Evolutionary conservation across 2,329 filamentous ascomycete species (phyloP).

Genomic region (Apiospora hydei): DNA sequence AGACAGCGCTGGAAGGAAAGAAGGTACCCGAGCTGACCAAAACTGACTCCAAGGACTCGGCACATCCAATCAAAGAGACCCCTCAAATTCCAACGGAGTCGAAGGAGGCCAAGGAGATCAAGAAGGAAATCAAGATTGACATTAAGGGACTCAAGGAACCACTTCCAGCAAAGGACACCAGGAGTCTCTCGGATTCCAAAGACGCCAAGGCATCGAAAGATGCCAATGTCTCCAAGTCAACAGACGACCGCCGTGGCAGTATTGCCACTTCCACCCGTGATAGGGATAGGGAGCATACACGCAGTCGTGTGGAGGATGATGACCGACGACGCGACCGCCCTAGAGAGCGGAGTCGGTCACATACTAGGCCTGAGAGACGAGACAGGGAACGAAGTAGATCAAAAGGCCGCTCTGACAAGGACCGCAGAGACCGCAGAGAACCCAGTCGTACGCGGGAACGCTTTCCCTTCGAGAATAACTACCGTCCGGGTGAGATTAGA

Average conservation of each 20-base stretch:
- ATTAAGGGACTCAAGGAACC: conserved; percentile 31
- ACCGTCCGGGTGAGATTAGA: conserved; percentile 21
- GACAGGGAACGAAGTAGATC: conserved; percentile 41
- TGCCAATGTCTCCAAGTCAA: conserved; percentile 29
- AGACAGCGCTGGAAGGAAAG: conserved; percentile 47
- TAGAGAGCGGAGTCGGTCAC: conserved; percentile 32
- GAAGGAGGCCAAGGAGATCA: conserved; percentile 37
- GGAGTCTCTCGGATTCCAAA: conserved; percentile 33
- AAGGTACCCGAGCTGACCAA: conserved; percentile 45
- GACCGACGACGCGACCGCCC: conserved; percentile 42
- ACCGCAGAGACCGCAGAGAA: conserved; percentile 23
- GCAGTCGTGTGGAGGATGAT: conserved; percentile 35
- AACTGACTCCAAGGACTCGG: conserved; percentile 42
- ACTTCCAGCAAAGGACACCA: conserved; percentile 35
- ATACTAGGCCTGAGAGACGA: conserved; percentile 14
- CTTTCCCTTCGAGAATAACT: conserved; percentile 23
- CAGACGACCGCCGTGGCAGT: conserved; percentile 39
- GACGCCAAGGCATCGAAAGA: conserved; percentile 32
- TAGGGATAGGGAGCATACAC: conserved; percentile 32
- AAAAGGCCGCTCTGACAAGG: conserved; percentile 37
- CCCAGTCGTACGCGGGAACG: conserved; percentile 23
- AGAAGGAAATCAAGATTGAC: conserved; percentile 22
- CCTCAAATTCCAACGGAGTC: not conserved
- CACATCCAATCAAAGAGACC: conserved; percentile 36
- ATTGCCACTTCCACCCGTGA: conserved; percentile 36